A percentile compares a stretch with the other conserved stretches of the same genome.
Conservation (phyloP, 306 rosid species). For the Medicago ruthenica region DNA sequence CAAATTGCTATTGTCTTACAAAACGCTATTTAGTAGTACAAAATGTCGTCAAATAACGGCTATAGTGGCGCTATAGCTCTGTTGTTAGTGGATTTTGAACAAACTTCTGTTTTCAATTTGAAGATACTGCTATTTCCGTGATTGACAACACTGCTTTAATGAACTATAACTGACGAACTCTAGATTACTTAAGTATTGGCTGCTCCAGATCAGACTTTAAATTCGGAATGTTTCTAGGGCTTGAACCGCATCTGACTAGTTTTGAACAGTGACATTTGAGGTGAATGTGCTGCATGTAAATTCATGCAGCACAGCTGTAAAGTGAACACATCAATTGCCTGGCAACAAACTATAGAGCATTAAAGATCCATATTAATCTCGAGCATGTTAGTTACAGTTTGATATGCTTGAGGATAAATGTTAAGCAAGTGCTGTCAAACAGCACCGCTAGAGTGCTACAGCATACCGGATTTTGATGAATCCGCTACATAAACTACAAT, state of each 20-base stretch:
- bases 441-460: too few species aligned
- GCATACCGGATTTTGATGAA: too few species aligned
- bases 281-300: slow-evolving; percentile 10
- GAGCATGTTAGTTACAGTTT: too few species aligned
- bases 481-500: too few species aligned
- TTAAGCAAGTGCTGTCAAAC: too few species aligned
- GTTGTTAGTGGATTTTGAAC: not conserved
- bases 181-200: not conserved
- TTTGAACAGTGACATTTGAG: slow-evolving; percentile 11
- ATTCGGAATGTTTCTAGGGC: slow-evolving; percentile 18
- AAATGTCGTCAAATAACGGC: too few species aligned
- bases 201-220: slow-evolving; percentile 6
- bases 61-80: too few species aligned
- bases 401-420: too few species aligned
- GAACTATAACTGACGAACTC: slow-evolving; percentile 14
- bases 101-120: too few species aligned
- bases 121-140: not conserved
- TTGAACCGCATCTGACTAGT: slow-evolving; percentile 4
- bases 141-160: not conserved
- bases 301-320: slow-evolving; percentile 4
- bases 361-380: too few species aligned
- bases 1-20: not conserved
- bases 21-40: not conserved
- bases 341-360: not conserved
- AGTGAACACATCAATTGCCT: slow-evolving; percentile 16